phyloP scores from a whole-genome alignment of 2,329 filamentous ascomycete genomes.

The Aspergillus persii region DNA sequence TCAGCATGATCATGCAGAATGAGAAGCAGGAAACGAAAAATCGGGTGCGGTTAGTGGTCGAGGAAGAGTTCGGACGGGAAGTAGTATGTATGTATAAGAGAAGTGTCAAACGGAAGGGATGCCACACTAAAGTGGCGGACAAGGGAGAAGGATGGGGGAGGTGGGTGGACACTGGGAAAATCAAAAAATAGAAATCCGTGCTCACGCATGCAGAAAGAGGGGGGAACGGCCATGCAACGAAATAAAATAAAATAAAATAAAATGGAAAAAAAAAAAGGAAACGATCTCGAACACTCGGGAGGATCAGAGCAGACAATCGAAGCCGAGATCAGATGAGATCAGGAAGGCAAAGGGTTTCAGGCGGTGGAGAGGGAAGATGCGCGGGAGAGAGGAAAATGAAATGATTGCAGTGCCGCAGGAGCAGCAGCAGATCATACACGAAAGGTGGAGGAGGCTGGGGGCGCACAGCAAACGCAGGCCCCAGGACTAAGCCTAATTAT shows the following conservation, averaged over 20 bases:
- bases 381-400: conserved; percentile 1
- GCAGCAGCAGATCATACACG: conserved; percentile 22
- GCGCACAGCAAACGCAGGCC: conserved; percentile 21
- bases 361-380: conserved; percentile 10
- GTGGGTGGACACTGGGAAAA: conserved; percentile 5
- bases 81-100: conserved; percentile 21
- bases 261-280: conserved; percentile 30
- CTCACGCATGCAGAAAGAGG: conserved; percentile 19
- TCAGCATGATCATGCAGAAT: conserved; percentile 13
- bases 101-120: conserved; percentile 27
- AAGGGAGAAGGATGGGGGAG: conserved; percentile 21
- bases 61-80: conserved; percentile 1
- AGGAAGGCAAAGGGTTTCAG: conserved; percentile 12
- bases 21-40: conserved; percentile 10
- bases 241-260: conserved; percentile 16
- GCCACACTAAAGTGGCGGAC: conserved; percentile 22
- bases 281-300: conserved; percentile 16
- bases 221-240: conserved; percentile 23
- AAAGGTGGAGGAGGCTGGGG: conserved; percentile 28
- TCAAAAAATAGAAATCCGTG: conserved; percentile 24
- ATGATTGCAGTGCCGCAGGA: conserved; percentile 18
- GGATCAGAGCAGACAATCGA: conserved; percentile 14
- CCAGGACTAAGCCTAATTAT: conserved; percentile 14
- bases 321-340: conserved; percentile 14
- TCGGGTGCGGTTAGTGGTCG: conserved; percentile 6